These are phyloP conservation scores for Gigaspora rosea DNA, from an alignment of 192 early-diverging fungal genomes.

Conservation along the genomic window DNA sequence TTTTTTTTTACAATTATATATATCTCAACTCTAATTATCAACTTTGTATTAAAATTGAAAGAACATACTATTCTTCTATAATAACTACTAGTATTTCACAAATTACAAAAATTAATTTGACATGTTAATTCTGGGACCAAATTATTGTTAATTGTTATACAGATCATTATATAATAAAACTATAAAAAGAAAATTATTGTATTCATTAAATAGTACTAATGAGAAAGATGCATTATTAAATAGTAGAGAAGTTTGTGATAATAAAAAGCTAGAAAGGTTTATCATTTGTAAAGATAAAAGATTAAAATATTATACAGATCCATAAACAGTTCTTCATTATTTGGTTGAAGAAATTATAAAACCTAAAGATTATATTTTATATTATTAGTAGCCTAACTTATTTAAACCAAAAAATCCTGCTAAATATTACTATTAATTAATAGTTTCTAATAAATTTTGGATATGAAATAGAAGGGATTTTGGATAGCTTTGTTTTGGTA, in stretches of 20 bases:
- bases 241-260: slow-evolving; percentile 5
- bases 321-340: too few relatives aligned
- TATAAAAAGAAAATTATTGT: background rate
- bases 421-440: too few relatives aligned
- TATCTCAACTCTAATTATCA: background rate
- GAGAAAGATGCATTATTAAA: background rate
- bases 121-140: background rate
- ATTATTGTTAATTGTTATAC: background rate
- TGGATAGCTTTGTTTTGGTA: too few relatives aligned
- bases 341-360: too few relatives aligned
- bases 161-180: background rate
- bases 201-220: background rate
- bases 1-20: background rate
- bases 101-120: background rate
- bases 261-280: background rate
- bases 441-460: too few relatives aligned
- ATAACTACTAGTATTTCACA: background rate
- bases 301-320: too few relatives aligned
- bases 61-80: background rate
- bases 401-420: too few relatives aligned
- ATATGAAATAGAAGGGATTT: too few relatives aligned
- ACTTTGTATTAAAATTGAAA: too few relatives aligned
- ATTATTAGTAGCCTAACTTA: too few relatives aligned
- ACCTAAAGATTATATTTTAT: too few relatives aligned
- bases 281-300: slow-evolving; percentile 3